Evolutionary conservation across 2,329 filamentous ascomycete species (phyloP), one percentile per base, ranked within the genome.

Genomic region (Neofusicoccum cordaticola): DNA sequence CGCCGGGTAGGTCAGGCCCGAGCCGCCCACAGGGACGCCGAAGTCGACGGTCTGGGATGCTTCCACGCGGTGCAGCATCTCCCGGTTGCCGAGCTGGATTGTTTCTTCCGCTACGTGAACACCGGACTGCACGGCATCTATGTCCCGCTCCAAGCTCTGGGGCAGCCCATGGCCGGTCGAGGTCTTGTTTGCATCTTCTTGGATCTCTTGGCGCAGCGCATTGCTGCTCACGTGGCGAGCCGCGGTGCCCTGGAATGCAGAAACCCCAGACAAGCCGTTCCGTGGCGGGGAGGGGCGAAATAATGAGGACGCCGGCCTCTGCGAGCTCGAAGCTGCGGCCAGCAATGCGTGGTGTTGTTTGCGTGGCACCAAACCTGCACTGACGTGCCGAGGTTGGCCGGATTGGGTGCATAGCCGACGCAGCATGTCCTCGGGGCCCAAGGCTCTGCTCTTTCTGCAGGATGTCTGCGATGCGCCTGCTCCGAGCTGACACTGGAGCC

Each of bases 351-450:
- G 15, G 22, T 58, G 39, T 44, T 60, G 56, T 4, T 39, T 60
- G 42, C 41, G 41, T 35, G 56, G 37, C 42, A 60, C 41, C 56
- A 60, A 22, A 22, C 8, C 17, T 35, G 56, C 56, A 22, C n/a
- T 7, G 11, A 31, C 8, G 31, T 35, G 56, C 56, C 56, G 56
- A 60, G 56, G 56, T 47, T 9, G 47, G 22, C 56, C 56, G 56
- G 31, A 60, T 58, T 34, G 7, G 53, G 53, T 19, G 53, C 22
- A 57, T 15, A 58, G 56, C 56, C 56, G 56, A 44, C 42, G 56
- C n/a, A 47, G 56, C 56, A 47, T 47, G 13, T 45, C 19, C n/a
- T 9, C 53, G 11, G 42, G 3, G 22, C 13, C 41, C 3, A 47
- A 60, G 2, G 15, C 42, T 15, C 56, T 47, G 56, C 41, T 58